A percentile compares a stretch with the other conserved stretches of the same genome.
These are phyloP conservation scores for Geotrichum cucujoidarum DNA, from an alignment of 1,139 yeast species.

Conservation along the genomic window DNA sequence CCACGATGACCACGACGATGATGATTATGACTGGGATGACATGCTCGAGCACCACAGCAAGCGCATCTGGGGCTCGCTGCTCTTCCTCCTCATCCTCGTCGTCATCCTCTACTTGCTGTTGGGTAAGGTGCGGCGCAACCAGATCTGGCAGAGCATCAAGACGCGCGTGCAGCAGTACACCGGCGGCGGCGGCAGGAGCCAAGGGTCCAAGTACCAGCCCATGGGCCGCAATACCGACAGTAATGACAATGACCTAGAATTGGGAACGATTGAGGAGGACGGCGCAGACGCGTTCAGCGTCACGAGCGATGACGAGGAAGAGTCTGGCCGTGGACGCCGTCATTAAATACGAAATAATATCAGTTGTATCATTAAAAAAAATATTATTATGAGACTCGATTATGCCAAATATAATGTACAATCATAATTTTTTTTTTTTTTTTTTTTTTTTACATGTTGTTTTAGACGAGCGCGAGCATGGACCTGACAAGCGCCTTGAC, in stretches of 20 bases:
- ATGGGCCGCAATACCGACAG: slow-evolving; percentile 2
- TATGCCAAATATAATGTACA: background rate
- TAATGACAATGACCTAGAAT: slow-evolving; percentile 9
- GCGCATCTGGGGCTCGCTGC: slow-evolving; percentile 52
- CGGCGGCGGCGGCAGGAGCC: slow-evolving; percentile 20
- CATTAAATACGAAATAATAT: background rate
- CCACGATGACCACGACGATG: slow-evolving; percentile 25
- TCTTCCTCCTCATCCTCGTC: slow-evolving; percentile 43
- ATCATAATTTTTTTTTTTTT: too few relatives aligned
- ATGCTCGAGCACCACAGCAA: slow-evolving; percentile 42
- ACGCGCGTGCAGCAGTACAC: slow-evolving; percentile 19
- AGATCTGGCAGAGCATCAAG: slow-evolving; percentile 29
- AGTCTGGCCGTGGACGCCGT: background rate
- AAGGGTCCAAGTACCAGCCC: slow-evolving; percentile 13
- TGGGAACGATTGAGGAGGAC: slow-evolving; percentile 6
- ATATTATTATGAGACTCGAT: background rate
- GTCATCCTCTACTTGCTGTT: slow-evolving; percentile 47
- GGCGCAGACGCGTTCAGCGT: slow-evolving; percentile 8
- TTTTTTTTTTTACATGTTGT: background rate
- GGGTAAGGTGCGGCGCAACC: slow-evolving; percentile 40
- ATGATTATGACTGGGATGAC: slow-evolving; percentile 36
- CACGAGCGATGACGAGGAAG: slow-evolving; percentile 2
- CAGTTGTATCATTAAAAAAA: background rate
- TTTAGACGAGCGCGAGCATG: slow-evolving; percentile 69
- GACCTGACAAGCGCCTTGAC: slow-evolving; percentile 72